phyloP scores from a whole-genome alignment of 2,329 filamentous ascomycete species.

The Lasiodiplodia hormozganensis region DNA sequence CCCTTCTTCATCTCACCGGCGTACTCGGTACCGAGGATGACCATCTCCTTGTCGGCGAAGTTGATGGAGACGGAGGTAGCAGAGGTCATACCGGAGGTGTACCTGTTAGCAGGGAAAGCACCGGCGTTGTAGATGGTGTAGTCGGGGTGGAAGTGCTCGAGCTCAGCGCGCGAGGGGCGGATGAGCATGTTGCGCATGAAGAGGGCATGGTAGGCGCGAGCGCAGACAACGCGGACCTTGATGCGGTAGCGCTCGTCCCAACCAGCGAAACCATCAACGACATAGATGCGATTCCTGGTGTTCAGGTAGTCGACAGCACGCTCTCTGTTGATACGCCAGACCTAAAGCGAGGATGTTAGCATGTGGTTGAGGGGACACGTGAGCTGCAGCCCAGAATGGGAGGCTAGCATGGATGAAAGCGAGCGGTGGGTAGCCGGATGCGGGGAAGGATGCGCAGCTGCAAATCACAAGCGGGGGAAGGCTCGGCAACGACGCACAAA shows the following conservation, averaged over 20 bases:
- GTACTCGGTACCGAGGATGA: constrained; percentile 98
- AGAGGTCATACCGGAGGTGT: constrained; percentile 97
- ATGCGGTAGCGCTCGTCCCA: constrained; percentile 99
- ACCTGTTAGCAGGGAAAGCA: constrained; percentile 97
- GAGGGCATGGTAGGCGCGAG: constrained; percentile 97
- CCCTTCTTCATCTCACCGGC: constrained; percentile 98
- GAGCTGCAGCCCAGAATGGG: constrained; percentile 30
- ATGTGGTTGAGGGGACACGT: constrained; percentile 35
- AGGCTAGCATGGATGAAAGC: constrained; percentile 18
- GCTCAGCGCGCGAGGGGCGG: constrained; percentile 86
- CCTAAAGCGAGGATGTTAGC: constrained; percentile 62
- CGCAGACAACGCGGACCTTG: constrained; percentile 96
- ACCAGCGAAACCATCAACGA: constrained; percentile 94
- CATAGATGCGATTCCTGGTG: constrained; percentile 98
- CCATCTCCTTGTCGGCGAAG: constrained; percentile 99
- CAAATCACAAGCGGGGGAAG: constrained; percentile 16
- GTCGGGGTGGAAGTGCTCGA: constrained; percentile 97
- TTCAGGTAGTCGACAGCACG: constrained; percentile 99
- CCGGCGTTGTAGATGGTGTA: constrained; percentile 99
- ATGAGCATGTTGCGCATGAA: constrained; percentile 99
- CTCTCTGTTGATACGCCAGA: constrained; percentile 99
- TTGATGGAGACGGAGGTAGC: constrained; percentile 98
- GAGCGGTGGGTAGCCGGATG: constrained; percentile 32
- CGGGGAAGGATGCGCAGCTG: constrained; percentile 41
- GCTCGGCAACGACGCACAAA: constrained; percentile 17